Percentiles rank a stretch among this genome's conserved stretches.
Evolutionary conservation across 176 grass and related monocot species (phyloP).

Genomic region (Musa troglodytarum): DNA sequence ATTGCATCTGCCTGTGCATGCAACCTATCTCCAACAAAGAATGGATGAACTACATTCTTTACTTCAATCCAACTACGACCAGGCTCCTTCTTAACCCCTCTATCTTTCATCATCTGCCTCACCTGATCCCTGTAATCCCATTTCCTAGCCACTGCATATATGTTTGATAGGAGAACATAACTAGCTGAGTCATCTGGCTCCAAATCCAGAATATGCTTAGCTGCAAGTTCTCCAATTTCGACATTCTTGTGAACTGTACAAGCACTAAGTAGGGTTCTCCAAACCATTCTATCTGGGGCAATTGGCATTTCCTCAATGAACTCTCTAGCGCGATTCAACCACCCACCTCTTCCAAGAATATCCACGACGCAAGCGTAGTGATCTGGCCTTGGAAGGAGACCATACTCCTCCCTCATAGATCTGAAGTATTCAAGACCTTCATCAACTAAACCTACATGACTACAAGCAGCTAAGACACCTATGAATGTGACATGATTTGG

Average conservation of each 20-base stretch:
- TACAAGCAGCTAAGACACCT: constrained; percentile 69
- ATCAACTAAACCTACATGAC: constrained; percentile 63
- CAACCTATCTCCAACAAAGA: constrained; percentile 56
- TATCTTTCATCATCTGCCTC: constrained; percentile 72
- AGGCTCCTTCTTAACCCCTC: constrained; percentile 58
- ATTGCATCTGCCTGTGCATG: constrained; percentile 42
- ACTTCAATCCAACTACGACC: constrained; percentile 35
- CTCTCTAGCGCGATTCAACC: constrained; percentile 47
- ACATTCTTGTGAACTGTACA: constrained; percentile 56
- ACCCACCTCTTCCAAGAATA: constrained; percentile 64
- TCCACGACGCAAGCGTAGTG: constrained; percentile 75
- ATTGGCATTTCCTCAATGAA: constrained; percentile 67
- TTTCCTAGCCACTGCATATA: constrained; percentile 54
- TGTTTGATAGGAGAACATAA: constrained; percentile 60
- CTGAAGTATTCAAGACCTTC: constrained; percentile 52
- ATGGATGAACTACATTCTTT: constrained; percentile 50
- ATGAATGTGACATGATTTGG: constrained; percentile 67
- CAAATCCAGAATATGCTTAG: constrained; percentile 51
- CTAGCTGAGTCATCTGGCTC: constrained; percentile 40
- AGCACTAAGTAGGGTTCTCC: constrained; percentile 46
- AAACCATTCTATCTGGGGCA: constrained; percentile 53
- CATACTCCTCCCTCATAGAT: constrained; percentile 38
- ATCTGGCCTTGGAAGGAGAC: constrained; percentile 37
- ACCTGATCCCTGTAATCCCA: constrained; percentile 57
- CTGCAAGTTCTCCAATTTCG: constrained; percentile 53